Base-by-base conservation (phyloP, 2,329 filamentous ascomycete genomes). In the Chalara sp. region DNA sequence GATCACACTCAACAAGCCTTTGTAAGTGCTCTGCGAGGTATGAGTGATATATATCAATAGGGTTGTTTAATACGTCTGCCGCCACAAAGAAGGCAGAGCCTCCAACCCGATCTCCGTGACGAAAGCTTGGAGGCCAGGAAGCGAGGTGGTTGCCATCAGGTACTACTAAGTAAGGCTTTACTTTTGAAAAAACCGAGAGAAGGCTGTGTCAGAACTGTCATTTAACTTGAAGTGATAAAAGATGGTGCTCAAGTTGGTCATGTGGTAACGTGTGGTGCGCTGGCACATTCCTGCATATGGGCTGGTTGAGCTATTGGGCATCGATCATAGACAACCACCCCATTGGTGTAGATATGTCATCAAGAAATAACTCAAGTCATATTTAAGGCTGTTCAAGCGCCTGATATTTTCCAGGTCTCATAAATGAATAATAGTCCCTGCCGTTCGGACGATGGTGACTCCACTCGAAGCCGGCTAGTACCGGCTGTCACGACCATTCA, bases 1-100 rank as follows among this genome's bases (percentile, higher is more conserved):
- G 32, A 37, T 49, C 41, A 40, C 41, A 44, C 13, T 44, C 48
- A 40, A 49, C 41, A 45, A 49, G 40, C 2, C 6, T 40, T 11
- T 39, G 5, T 8, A 49, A 44, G 13, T 35, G 31, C 30, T 49
- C 48, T 3, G 48, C 48, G 7, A 49, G 41, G 31, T 49, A 49
- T 7, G 41, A 44, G 32, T 44, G 48, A 37, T 44, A 44, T 31
- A 49, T 45, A 44, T 49, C 48, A 44, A 49, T 35, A 45, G 48
- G 47, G 32, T 49, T 49, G 32, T 49, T 44, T 12, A 49, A 28
- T n/a, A 49, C 48, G 45, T 49, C 29, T n/a, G 48, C 48, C 4
- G 6, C 40, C 10, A n/a, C 29, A 39, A 49, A 6, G 29, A 35
- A 12, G 48, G 48, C 11, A 49, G 28, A 11, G 7, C 41, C 21